phyloP scores from a whole-genome alignment of 2,329 filamentous ascomycete species.

The Acephala macrosclerotiorum region DNA sequence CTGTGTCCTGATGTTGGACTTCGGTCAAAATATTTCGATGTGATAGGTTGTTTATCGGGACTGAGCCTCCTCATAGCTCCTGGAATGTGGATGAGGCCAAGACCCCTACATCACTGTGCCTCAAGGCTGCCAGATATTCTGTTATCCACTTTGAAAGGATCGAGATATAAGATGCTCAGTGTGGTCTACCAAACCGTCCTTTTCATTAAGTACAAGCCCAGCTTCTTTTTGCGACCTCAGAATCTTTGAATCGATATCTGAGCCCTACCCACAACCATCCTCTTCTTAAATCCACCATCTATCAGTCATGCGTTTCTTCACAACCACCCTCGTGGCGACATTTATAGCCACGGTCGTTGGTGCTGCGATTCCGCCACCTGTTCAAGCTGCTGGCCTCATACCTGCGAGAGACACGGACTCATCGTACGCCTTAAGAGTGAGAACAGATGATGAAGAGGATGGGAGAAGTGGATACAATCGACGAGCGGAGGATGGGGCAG shows the following conservation, averaged over 20 bases:
- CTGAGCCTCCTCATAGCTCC: not conserved
- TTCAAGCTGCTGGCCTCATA: not conserved
- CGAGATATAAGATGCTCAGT: not conserved
- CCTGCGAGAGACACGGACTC: not conserved
- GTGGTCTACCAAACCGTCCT: not conserved
- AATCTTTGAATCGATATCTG: not conserved
- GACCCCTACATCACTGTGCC: not conserved
- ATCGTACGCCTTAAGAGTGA: not conserved
- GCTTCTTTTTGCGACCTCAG: not conserved
- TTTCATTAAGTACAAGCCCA: not conserved
- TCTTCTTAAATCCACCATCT: not conserved
- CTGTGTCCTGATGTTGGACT: not conserved
- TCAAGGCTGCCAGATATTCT: not conserved
- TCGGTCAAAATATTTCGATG: not conserved
- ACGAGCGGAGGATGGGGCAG: not conserved
- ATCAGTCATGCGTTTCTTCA: conserved; percentile 7
- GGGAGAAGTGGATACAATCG: conserved; percentile 6
- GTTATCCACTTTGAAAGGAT: not conserved
- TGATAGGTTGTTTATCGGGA: not conserved
- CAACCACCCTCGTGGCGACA: not conserved
- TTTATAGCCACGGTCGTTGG: not conserved
- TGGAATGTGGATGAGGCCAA: too few relatives aligned
- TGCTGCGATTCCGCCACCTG: not conserved
- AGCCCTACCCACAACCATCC: not conserved
- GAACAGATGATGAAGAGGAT: not conserved